Conservation (phyloP, 2,329 filamentous ascomycete species). For the Trichoderma gracile region DNA sequence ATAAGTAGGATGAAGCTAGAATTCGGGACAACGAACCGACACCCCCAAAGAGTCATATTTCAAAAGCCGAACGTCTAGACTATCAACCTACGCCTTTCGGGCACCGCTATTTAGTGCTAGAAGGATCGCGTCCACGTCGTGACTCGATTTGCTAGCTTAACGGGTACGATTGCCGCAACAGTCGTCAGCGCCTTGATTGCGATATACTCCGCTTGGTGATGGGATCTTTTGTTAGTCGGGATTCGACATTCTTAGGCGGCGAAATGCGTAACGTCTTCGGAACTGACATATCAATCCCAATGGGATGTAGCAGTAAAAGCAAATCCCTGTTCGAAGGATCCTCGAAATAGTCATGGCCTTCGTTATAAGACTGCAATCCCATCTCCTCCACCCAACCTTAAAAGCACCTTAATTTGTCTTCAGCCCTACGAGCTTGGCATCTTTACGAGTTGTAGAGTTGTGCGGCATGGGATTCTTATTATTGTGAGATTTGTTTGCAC, state of each 20-base stretch:
- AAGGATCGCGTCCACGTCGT: background rate
- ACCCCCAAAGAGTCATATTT: background rate
- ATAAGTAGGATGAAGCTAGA: background rate
- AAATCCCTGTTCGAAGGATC: background rate
- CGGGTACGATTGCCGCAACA: constrained; percentile 16
- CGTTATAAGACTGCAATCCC: too few relatives aligned
- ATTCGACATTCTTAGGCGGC: constrained; percentile 2
- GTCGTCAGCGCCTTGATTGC: constrained; percentile 18
- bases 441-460: background rate
- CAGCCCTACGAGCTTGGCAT: background rate
- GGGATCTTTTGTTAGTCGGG: constrained; percentile 11
- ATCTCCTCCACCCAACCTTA: background rate
- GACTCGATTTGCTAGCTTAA: background rate
- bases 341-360: too few relatives aligned
- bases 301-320: too few relatives aligned
- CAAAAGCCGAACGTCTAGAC: background rate
- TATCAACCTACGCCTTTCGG: background rate
- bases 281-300: background rate
- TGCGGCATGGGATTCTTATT: background rate
- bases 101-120: background rate
- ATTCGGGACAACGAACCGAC: background rate
- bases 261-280: background rate
- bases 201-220: constrained; percentile 1
- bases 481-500: background rate
- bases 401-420: background rate